Evolutionary conservation across 768 basidiomycete species (phyloP), one percentile per base, ranked within the genome.

Genomic region (Leccinum subtestaceum): DNA sequence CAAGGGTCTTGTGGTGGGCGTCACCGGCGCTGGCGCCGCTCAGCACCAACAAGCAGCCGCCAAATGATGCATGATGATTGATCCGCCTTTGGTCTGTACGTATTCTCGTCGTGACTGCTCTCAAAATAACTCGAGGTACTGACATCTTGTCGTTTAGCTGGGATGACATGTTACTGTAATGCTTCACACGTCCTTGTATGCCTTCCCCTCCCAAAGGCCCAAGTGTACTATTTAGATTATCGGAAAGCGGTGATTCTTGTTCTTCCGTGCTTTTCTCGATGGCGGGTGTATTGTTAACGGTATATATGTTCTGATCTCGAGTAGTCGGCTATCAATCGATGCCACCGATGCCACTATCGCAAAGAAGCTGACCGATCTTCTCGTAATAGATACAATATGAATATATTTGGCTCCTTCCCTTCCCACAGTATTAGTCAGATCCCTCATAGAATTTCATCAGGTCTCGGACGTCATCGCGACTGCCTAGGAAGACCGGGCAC

Each of bases 401-500:
- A 45, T 45, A 45, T 45, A 19, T 45, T 19, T 45, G 19, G 19
- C 43, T 12, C 17, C 19, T 19, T 19, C 2, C 10, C 4, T 43
- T 45, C 43, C 19, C 43, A 45, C 19, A 45, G 43, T 19, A 45
- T 45, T 45, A 45, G 19, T 45, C 43, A 45, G 43, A 21, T 45
- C 43, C 60, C 64, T 84, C 80, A 76, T 93, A 95, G 75, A 90
- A 96, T 78, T 86, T 93, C 74, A 88, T 82, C 67, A 98, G 64
- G 71, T 99, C 97, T 69, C 82, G 76, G 32, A 99, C 94, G 70
- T 99, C 97, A 56, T 98, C 95, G 68, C 85, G 87, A 73, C 88
- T 91, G 27, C 97, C 97, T 29, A 99, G 78, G 80, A 95, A 99
- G 25, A 98, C 91, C 4, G 96, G 81, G 76, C 89, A 91, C 32